A percentile compares a stretch with the other conserved stretches of the same genome.
These are phyloP conservation scores for Sugiyamaella paludigena DNA, from an alignment of 1,139 yeast species.

Conservation along the genomic window DNA sequence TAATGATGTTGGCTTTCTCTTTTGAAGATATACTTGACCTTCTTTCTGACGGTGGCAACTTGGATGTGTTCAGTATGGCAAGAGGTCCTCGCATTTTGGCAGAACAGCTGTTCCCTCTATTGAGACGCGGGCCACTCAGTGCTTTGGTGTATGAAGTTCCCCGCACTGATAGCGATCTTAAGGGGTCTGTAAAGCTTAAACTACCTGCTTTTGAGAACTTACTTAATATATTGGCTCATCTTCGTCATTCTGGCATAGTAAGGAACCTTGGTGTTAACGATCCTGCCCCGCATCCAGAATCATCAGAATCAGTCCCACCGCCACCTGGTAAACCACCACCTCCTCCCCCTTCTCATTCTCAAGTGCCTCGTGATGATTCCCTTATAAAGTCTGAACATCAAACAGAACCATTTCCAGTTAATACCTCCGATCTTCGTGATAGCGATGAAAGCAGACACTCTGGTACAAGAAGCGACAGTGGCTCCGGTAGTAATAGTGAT, in stretches of 20 bases:
- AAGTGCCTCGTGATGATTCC: neutral
- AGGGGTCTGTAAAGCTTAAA: neutral
- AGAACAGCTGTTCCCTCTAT: slow-evolving; percentile 14
- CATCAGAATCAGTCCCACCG: neutral
- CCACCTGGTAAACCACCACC: neutral
- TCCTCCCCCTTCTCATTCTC: neutral
- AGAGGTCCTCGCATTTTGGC: slow-evolving; percentile 26
- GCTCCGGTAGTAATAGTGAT: neutral
- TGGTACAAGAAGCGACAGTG: neutral
- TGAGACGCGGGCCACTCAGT: slow-evolving; percentile 14
- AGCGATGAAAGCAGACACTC: neutral
- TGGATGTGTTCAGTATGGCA: slow-evolving; percentile 24
- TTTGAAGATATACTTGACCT: slow-evolving; percentile 24
- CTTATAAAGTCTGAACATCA: neutral
- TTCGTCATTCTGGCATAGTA: neutral
- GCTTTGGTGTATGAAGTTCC: slow-evolving; percentile 10
- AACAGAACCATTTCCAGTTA: neutral
- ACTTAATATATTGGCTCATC: neutral
- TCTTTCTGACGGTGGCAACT: slow-evolving; percentile 15
- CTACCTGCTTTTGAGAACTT: slow-evolving; percentile 14
- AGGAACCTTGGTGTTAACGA: neutral
- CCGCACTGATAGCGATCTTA: slow-evolving; percentile 2
- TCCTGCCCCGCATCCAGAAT: neutral
- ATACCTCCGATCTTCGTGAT: neutral
- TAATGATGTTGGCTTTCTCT: slow-evolving; percentile 26